Evolutionary conservation across 1,139 yeast genomes (phyloP).

Genomic region (Sugiyamaella paludigena): DNA sequence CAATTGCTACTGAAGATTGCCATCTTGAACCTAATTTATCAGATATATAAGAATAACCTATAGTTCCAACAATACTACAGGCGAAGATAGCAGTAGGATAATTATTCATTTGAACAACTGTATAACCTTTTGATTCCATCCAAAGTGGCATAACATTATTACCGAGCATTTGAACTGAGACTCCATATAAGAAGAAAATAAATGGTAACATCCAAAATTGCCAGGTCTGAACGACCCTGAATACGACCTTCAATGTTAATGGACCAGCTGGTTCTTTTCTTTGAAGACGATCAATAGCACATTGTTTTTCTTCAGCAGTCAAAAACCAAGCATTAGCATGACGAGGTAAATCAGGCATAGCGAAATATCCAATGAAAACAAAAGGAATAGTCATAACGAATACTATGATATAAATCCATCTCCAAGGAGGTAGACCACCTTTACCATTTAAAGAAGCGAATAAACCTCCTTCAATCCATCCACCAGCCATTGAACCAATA

Average conservation of each 20-base stretch:
- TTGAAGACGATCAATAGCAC: constrained; percentile 15
- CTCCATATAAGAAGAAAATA: constrained; percentile 20
- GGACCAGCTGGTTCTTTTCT: constrained; percentile 7
- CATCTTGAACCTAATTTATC: constrained; percentile 20
- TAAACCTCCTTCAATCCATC: constrained; percentile 50
- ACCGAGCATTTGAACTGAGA: constrained; percentile 22
- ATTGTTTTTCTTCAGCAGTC: constrained; percentile 18
- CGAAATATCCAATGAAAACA: constrained; percentile 15
- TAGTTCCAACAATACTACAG: constrained; percentile 16
- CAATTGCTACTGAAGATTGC: constrained; percentile 24
- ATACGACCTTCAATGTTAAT: constrained; percentile 2
- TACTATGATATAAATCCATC: constrained; percentile 64
- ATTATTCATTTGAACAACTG: constrained; percentile 19
- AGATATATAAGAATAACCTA: constrained; percentile 20
- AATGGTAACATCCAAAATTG: constrained; percentile 21
- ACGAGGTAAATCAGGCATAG: constrained; percentile 18
- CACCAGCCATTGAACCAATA: constrained; percentile 40
- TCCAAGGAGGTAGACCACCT: constrained; percentile 58
- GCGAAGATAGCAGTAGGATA: constrained; percentile 22
- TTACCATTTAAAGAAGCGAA: constrained; percentile 47
- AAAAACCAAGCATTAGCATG: constrained; percentile 20
- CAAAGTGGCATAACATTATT: constrained; percentile 22
- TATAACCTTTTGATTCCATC: constrained; percentile 22
- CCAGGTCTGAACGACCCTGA: constrained; percentile 13
- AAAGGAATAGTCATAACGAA: constrained; percentile 18